Evolutionary conservation across 176 grass and related monocot genomes (phyloP).

Genomic region (Pontederia paniculata): DNA sequence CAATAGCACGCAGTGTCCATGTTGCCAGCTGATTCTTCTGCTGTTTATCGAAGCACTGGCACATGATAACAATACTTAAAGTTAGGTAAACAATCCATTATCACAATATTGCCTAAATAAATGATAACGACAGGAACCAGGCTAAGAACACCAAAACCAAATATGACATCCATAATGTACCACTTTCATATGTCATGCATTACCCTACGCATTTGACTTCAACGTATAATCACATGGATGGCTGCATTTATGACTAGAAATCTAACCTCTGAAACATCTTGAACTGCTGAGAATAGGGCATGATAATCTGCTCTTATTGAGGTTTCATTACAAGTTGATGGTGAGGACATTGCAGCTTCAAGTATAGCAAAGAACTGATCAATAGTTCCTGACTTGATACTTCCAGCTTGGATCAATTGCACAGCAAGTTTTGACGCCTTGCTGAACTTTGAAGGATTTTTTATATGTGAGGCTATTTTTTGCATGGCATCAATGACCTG

Average conservation of each 20-base stretch:
- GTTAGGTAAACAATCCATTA: constrained; percentile 2
- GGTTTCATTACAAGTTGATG: constrained; percentile 50
- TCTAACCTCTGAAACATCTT: constrained; percentile 57
- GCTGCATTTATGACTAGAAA: constrained; percentile 10
- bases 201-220: too few relatives aligned
- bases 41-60: constrained; percentile 61
- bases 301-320: constrained; percentile 52
- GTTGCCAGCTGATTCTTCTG: constrained; percentile 61
- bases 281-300: constrained; percentile 43
- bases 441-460: constrained; percentile 73
- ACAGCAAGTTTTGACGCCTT: constrained; percentile 87
- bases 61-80: constrained; percentile 12
- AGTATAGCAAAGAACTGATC: constrained; percentile 58
- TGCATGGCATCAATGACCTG: constrained; percentile 89
- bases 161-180: too few relatives aligned
- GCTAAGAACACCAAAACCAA: too few relatives aligned
- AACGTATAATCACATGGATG: background rate
- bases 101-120: constrained; percentile 4
- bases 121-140: too few relatives aligned
- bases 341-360: constrained; percentile 74
- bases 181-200: too few relatives aligned
- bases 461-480: constrained; percentile 86
- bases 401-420: constrained; percentile 75
- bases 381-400: constrained; percentile 63
- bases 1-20: constrained; percentile 69